Percentiles rank a stretch among this genome's conserved stretches.
These are phyloP conservation scores for Bretschneidera sinensis DNA, from an alignment of 345 rosid species.

Conservation along the genomic window DNA sequence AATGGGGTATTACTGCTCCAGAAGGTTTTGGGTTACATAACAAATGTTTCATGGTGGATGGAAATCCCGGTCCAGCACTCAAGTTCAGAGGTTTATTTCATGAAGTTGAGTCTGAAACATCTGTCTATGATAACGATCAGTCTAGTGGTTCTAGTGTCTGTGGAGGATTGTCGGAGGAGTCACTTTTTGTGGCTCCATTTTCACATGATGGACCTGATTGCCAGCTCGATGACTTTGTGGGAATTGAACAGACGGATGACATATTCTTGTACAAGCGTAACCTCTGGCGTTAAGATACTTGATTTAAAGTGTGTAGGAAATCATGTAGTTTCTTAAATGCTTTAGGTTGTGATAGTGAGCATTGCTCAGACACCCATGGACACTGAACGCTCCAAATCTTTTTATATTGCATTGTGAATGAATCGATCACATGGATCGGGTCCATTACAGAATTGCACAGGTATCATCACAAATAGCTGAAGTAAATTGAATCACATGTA, in stretches of 20 bases:
- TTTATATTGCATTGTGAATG: conserved; percentile 6
- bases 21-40: conserved; percentile 20
- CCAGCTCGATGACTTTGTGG: conserved; percentile 39
- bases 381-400: conserved; percentile 25
- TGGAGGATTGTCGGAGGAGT: conserved; percentile 26
- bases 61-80: conserved; percentile 9
- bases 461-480: conserved; percentile 9
- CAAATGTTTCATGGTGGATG: conserved; percentile 14
- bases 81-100: conserved; percentile 8
- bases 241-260: conserved; percentile 62
- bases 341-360: conserved; percentile 18
- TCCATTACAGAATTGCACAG: conserved; percentile 10
- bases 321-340: conserved; percentile 25
- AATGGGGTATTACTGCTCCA: conserved; percentile 32
- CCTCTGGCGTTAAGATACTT: conserved; percentile 40
- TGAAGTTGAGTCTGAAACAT: conserved; percentile 19
- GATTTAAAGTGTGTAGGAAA: conserved; percentile 23
- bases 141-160: conserved; percentile 19
- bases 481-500: background rate
- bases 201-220: conserved; percentile 18
- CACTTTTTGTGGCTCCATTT: conserved; percentile 13
- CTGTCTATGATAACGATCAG: conserved; percentile 12
- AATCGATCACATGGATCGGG: background rate
- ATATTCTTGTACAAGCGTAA: conserved; percentile 61
- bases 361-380: conserved; percentile 32